A percentile compares a stretch with the other conserved stretches of the same genome.
Conservation (phyloP, 2,329 filamentous ascomycete genomes). For the Mycogone perniciosa region DNA sequence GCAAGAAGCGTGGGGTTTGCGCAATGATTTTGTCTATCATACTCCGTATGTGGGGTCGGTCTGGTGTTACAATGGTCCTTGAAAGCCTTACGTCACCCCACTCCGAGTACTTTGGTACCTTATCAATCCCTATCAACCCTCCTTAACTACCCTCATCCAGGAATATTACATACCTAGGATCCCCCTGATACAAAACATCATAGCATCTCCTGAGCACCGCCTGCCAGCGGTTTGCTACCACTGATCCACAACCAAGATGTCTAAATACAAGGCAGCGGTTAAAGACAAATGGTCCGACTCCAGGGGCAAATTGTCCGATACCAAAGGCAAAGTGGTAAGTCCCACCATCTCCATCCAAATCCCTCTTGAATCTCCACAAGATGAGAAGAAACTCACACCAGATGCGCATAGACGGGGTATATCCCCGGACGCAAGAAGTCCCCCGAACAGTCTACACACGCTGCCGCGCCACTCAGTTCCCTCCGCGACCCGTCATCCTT, state of each 20-base stretch:
- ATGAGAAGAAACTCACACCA: background rate
- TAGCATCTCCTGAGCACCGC: background rate
- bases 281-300: conserved; percentile 12
- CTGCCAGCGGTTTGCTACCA: no score
- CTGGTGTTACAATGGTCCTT: background rate
- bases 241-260: conserved; percentile 27
- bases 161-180: background rate
- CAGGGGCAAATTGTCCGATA: conserved; percentile 13
- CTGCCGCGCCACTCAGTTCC: conserved; percentile 56
- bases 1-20: no score
- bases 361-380: background rate
- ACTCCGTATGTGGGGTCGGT: no score
- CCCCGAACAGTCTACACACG: conserved; percentile 26
- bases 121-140: background rate
- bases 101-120: background rate
- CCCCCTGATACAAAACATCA: background rate
- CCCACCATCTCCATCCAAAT: background rate
- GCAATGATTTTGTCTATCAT: no score
- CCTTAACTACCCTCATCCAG: background rate
- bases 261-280: conserved; percentile 43
- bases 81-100: conserved; percentile 10
- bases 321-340: conserved; percentile 41
- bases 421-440: conserved; percentile 32
- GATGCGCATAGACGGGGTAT: background rate
- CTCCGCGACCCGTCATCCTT: conserved; percentile 74